phyloP scores from a whole-genome alignment of 1,284 basidiomycete genomes.

The Boletus mariae region DNA sequence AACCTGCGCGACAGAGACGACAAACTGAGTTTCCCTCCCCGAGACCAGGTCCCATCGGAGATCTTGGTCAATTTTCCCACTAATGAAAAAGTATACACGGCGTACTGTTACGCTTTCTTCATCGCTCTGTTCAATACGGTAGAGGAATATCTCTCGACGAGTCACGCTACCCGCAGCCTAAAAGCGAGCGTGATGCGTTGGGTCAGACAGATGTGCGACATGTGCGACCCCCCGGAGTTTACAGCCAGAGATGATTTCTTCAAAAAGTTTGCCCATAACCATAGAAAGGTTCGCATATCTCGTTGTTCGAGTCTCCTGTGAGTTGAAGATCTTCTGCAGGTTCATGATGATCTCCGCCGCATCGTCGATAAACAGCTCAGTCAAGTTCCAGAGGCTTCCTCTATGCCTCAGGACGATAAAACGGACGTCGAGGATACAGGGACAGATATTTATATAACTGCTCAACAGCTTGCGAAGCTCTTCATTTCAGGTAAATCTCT shows the following conservation, averaged over 20 bases:
- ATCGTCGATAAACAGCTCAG: not conserved
- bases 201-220: slow-evolving; percentile 1
- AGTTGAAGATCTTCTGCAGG: too few species aligned
- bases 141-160: not conserved
- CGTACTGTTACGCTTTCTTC: slow-evolving; percentile 9
- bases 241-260: not conserved
- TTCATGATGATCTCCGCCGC: not conserved
- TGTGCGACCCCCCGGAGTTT: not conserved
- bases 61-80: slow-evolving; percentile 8
- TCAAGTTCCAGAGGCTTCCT: not conserved
- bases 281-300: not conserved
- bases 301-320: not conserved
- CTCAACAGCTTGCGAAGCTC: not conserved
- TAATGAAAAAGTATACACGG: not conserved
- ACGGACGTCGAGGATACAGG: not conserved
- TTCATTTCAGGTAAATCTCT: not conserved
- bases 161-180: not conserved
- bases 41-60: slow-evolving; percentile 8
- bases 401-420: not conserved
- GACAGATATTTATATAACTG: not conserved
- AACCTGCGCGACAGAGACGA: slow-evolving; percentile 8
- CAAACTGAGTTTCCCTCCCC: not conserved
- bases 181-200: not conserved
- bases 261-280: not conserved
- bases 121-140: slow-evolving; percentile 11